Evolutionary conservation across 352 stramenopile genomes (phyloP).

Genomic region (Phytophthora pini): DNA sequence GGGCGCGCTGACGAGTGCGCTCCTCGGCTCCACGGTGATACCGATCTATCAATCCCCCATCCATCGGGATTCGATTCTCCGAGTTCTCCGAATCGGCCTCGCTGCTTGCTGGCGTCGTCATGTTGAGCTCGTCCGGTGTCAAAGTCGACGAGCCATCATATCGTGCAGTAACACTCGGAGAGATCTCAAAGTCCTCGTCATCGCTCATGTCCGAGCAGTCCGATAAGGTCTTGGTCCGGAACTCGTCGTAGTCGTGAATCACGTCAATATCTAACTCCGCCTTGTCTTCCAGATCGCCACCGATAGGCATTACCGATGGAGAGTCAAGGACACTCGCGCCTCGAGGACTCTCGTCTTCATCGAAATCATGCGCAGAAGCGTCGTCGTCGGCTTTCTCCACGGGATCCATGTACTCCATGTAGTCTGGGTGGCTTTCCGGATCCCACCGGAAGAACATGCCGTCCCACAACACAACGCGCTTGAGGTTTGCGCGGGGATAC

Average conservation of each 20-base stretch:
- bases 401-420: conserved; percentile 88
- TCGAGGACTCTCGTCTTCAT: conserved; percentile 40
- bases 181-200: conserved; percentile 69
- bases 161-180: conserved; percentile 38
- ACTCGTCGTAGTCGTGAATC: conserved; percentile 85
- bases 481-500: conserved; percentile 87
- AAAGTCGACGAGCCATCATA: conserved; percentile 44
- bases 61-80: conserved; percentile 34
- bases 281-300: conserved; percentile 66
- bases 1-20: conserved; percentile 77
- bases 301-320: conserved; percentile 51
- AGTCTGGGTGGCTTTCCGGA: conserved; percentile 83
- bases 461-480: conserved; percentile 87
- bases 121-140: conserved; percentile 38
- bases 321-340: conserved; percentile 38
- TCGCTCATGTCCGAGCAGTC: conserved; percentile 88
- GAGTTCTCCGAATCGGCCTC: conserved; percentile 40
- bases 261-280: conserved; percentile 80
- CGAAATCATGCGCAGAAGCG: conserved; percentile 31
- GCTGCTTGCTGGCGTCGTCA: conserved; percentile 30
- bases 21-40: conserved; percentile 73
- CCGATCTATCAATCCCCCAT: conserved; percentile 56
- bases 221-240: conserved; percentile 69
- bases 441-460: conserved; percentile 90
- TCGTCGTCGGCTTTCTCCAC: conserved; percentile 48